These are phyloP conservation scores for Phylloporus arenicola DNA, from an alignment of 768 basidiomycete species.

Conservation along the genomic window DNA sequence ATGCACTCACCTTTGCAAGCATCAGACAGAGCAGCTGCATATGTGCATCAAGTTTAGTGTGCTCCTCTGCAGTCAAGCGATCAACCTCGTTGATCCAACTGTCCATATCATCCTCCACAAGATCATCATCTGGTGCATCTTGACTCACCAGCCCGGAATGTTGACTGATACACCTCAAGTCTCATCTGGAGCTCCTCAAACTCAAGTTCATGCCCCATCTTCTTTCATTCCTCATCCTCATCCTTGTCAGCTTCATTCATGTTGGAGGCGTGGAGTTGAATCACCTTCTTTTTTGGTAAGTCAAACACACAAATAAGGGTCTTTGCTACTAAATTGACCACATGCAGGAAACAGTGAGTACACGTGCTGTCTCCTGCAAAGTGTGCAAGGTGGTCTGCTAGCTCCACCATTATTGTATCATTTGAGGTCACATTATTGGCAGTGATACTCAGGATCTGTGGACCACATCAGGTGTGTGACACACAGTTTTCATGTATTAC, in stretches of 20 bases:
- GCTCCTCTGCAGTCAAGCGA: constrained; percentile 13
- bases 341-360: too few relatives aligned
- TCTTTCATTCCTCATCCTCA: not conserved
- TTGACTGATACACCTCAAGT: not conserved
- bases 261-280: too few relatives aligned
- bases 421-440: too few relatives aligned
- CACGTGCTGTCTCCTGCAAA: too few relatives aligned
- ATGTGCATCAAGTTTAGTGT: too few relatives aligned
- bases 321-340: constrained; percentile 36
- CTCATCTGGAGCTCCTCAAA: too few relatives aligned
- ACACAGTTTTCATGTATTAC: too few relatives aligned
- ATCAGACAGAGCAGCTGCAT: constrained; percentile 10
- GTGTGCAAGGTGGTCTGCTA: too few relatives aligned
- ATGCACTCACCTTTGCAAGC: constrained; percentile 8
- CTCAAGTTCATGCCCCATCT: not conserved
- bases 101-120: constrained; percentile 1
- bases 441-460: too few relatives aligned
- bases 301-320: constrained; percentile 33
- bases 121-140: not conserved
- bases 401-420: too few relatives aligned
- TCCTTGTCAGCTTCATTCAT: too few relatives aligned
- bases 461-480: too few relatives aligned
- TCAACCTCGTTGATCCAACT: constrained; percentile 17
- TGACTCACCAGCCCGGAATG: not conserved
- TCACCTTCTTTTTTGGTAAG: constrained; percentile 10